Evolutionary conservation across 768 basidiomycete genomes (phyloP).

Genomic region (Aureoboletus auriporus): DNA sequence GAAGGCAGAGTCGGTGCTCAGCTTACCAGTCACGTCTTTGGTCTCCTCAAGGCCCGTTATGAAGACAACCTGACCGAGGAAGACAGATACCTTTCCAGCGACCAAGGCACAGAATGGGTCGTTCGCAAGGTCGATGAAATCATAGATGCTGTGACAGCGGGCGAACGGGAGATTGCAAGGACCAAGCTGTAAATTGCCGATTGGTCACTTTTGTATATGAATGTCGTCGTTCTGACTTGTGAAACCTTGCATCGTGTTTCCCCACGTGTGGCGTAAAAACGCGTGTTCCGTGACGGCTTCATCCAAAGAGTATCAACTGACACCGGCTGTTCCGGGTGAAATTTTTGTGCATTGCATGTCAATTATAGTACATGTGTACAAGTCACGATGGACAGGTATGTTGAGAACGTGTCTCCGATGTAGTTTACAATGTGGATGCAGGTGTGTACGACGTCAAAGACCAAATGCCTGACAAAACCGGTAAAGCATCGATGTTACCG

Average conservation of each 20-base stretch:
- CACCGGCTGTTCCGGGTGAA: conserved; percentile 20
- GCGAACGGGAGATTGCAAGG: conserved; percentile 37
- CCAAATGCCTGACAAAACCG: conserved; percentile 62
- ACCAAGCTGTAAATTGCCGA: conserved; percentile 55
- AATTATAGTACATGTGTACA: conserved; percentile 30
- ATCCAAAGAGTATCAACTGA: conserved; percentile 14
- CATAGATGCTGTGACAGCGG: conserved; percentile 64
- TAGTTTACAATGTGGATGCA: conserved; percentile 31
- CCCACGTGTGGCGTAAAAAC: conserved; percentile 31
- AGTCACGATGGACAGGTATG: conserved; percentile 26
- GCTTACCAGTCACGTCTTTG: conserved; percentile 84
- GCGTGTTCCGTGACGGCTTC: conserved; percentile 25
- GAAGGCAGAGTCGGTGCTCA: conserved; percentile 85
- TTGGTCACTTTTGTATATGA: conserved; percentile 21
- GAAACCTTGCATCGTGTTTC: conserved; percentile 26
- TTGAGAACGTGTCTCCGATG: conserved; percentile 25
- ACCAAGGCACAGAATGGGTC: conserved; percentile 89
- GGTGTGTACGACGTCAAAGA: conserved; percentile 31
- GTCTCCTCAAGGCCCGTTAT: conserved; percentile 78
- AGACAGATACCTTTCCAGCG: conserved; percentile 77
- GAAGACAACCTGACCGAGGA: conserved; percentile 57
- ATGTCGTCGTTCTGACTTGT: conserved; percentile 13
- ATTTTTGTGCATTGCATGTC: conserved; percentile 25
- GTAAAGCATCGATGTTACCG: conserved; percentile 82
- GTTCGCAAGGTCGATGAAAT: conserved; percentile 79